These are phyloP conservation scores for Boletus reticuloceps DNA, from an alignment of 768 basidiomycete species.

Conservation along the genomic window DNA sequence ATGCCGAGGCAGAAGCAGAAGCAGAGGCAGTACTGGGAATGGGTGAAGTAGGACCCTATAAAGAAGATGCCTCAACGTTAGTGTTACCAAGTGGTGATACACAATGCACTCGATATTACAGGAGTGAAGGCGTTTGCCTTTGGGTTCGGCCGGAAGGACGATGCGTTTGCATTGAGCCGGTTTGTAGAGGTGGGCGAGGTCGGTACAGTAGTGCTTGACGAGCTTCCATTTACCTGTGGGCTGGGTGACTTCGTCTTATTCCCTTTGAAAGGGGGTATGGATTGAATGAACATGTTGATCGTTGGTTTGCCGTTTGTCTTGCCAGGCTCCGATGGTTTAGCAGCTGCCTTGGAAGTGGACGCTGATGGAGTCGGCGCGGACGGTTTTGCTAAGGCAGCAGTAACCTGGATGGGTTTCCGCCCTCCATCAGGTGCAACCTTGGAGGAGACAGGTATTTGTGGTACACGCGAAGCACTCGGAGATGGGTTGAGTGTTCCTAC, in stretches of 20 bases:
- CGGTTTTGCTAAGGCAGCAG: conserved; percentile 25
- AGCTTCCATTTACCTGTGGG: conserved; percentile 30
- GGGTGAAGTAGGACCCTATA: conserved; percentile 46
- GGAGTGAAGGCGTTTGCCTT: conserved; percentile 77
- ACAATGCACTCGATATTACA: conserved; percentile 35
- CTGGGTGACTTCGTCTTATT: conserved; percentile 38
- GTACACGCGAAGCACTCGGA: conserved; percentile 47
- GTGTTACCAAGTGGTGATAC: conserved; percentile 6
- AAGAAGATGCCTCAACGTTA: conserved; percentile 17
- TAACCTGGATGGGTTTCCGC: conserved; percentile 28
- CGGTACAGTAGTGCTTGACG: conserved; percentile 36
- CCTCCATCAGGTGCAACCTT: conserved; percentile 30
- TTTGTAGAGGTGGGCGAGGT: conserved; percentile 56
- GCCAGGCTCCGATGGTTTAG: conserved; percentile 30
- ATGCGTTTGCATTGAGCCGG: conserved; percentile 84
- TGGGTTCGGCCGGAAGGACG: conserved; percentile 86
- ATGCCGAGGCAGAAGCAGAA: conserved; percentile 51
- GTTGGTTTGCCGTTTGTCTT: conserved; percentile 43
- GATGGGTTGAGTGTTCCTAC: conserved; percentile 38
- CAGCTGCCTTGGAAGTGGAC: conserved; percentile 29
- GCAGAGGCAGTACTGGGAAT: conserved; percentile 40
- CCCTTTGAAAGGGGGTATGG: conserved; percentile 91
- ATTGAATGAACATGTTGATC: conserved; percentile 77
- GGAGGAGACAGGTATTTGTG: conserved; percentile 28
- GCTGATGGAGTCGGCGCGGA: conserved; percentile 28